Base-by-base conservation (phyloP, 306 rosid genomes). In the Dalbergia cultrata region DNA sequence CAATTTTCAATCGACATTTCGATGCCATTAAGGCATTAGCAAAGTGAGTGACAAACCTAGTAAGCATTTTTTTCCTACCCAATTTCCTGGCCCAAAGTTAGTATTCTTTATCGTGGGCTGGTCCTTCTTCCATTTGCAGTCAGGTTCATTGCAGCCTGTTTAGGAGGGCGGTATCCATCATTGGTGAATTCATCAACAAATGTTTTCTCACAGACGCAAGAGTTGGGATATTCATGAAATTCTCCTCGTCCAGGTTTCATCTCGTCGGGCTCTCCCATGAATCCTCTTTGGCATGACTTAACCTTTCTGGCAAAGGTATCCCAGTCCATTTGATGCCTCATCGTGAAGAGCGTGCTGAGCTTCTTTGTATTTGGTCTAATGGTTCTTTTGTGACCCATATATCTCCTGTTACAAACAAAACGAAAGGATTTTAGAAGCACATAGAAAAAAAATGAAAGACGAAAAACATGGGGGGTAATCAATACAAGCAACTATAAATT, bases 191-290 rank as follows among this genome's bases (percentile, higher is more conserved):
- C 78, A 47, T 86, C 89, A n/a, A 53, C 73, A 50, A 43, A 73
- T 63, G 90, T 85, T 88, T 83, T 96, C 87, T 87, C 85, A 31
- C 99, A 96, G 45, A 96, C 43, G 78, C 99, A 96, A 7, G 91
- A 71, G 66, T 83, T 69, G 1, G 99, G 99, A 84, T 73, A 93
- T 84, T 96, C 99, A 68, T 90, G 98, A 87, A 92, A 90, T 76
- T 96, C 98, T 19, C 97, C 98, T 49, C 97, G 90, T 54, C 99
- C 94, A 21, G 85, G 92, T 87, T 82, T 89, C 92, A 93, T 81
- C 85, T 93, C 98, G 31, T 93, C 97, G 2, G 99, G 99, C 53
- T 96, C 98, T 67, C 99, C 99, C 97, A 90, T 90, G 90, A 93
- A 96, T 81, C 97, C 98, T 82, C 89, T 88, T 67, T 93, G 98